phyloP scores from a whole-genome alignment of 768 basidiomycete genomes.

The Lentinus tigrinus region DNA sequence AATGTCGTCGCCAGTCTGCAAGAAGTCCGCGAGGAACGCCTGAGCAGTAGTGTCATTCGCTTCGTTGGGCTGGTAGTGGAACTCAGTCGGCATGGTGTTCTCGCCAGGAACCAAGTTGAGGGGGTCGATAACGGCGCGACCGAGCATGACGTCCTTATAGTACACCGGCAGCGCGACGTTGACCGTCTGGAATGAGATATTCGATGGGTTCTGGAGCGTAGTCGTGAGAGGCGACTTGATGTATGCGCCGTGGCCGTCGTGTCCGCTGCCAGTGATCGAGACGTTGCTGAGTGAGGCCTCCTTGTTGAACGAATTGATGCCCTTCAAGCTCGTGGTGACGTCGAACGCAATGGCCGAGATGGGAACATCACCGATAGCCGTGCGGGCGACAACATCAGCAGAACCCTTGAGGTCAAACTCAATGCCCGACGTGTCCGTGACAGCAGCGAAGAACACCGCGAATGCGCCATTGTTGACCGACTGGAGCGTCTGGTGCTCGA shows the following conservation, averaged over 20 bases:
- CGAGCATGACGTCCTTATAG: conserved; percentile 55
- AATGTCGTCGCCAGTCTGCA: conserved; percentile 49
- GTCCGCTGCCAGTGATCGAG: conserved; percentile 63
- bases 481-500: conserved; percentile 53
- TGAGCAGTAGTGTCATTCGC: conserved; percentile 68
- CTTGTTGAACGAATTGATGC: conserved; percentile 59
- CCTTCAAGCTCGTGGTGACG: conserved; percentile 57
- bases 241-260: conserved; percentile 56
- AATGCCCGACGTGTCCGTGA: conserved; percentile 48
- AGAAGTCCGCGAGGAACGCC: conserved; percentile 58
- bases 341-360: conserved; percentile 65
- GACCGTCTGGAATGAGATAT: conserved; percentile 59
- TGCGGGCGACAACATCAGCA: conserved; percentile 58
- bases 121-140: conserved; percentile 56
- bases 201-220: conserved; percentile 63
- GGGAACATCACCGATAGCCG: conserved; percentile 63
- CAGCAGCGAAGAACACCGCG: conserved; percentile 53
- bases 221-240: conserved; percentile 58
- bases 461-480: conserved; percentile 58
- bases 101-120: conserved; percentile 59
- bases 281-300: conserved; percentile 54
- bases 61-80: conserved; percentile 65
- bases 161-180: conserved; percentile 57
- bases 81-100: conserved; percentile 54
- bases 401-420: conserved; percentile 53